A percentile compares a stretch with the other conserved stretches of the same genome.
Conservation (phyloP, 164 flowering plant genomes). For the Aristolochia contorta region DNA sequence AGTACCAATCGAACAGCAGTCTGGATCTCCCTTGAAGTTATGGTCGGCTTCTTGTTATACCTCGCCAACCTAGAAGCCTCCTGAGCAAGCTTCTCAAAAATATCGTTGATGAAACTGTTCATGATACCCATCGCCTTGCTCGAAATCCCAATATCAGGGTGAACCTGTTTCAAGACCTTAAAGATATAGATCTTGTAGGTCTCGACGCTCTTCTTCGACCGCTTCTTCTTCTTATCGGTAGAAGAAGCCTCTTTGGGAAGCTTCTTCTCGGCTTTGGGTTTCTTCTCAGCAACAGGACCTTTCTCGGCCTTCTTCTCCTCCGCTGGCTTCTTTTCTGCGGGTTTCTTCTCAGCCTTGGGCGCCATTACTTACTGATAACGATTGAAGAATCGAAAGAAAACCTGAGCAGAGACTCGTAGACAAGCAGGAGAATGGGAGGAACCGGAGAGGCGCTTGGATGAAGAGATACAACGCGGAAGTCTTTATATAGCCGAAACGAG, state of each 20-base stretch:
- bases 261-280: constrained; percentile 22
- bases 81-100: constrained; percentile 34
- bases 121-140: constrained; percentile 43
- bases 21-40: constrained; percentile 38
- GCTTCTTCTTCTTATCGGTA: constrained; percentile 31
- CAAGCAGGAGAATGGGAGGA: too few relatives aligned
- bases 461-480: too few relatives aligned
- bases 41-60: constrained; percentile 39
- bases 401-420: too few relatives aligned
- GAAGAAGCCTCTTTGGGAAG: constrained; percentile 15
- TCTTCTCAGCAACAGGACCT: constrained; percentile 19
- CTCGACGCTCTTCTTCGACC: constrained; percentile 22
- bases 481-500: too few relatives aligned
- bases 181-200: constrained; percentile 28
- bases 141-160: constrained; percentile 27
- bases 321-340: constrained; percentile 19
- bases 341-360: constrained; percentile 32
- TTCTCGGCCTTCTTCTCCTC: constrained; percentile 24
- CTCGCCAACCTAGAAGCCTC: constrained; percentile 30
- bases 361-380: constrained; percentile 8
- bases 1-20: constrained; percentile 30
- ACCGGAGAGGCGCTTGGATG: too few relatives aligned
- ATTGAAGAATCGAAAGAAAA: too few relatives aligned
- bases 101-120: constrained; percentile 37
- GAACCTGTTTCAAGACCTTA: constrained; percentile 26